Evolutionary conservation across 805 yeast genomes (phyloP).

Genomic region (Metschnikowia vanudenii): DNA sequence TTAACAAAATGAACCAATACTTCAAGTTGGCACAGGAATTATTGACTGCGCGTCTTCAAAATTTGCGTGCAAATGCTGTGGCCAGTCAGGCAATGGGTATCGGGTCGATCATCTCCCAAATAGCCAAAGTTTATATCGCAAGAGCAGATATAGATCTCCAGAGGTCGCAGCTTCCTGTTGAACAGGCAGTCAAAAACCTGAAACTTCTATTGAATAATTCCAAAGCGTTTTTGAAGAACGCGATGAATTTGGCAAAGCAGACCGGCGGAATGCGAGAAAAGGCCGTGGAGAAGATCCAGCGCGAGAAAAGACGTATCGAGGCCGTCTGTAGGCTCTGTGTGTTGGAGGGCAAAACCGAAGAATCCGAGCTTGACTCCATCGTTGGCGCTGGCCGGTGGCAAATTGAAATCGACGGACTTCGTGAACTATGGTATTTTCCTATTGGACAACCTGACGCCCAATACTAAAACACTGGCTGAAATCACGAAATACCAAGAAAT

Average conservation of each 20-base stretch:
- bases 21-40: conserved; percentile 41
- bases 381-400: conserved; percentile 33
- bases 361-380: conserved; percentile 15
- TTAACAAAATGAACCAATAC: conserved; percentile 36
- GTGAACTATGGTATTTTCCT: conserved; percentile 29
- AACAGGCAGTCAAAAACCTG: conserved; percentile 30
- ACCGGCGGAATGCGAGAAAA: conserved; percentile 54
- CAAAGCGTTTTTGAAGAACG: conserved; percentile 44
- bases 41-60: conserved; percentile 17
- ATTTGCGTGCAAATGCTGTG: not conserved
- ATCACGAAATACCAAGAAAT: not conserved
- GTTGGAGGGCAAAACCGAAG: conserved; percentile 30
- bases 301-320: conserved; percentile 44
- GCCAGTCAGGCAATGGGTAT: conserved; percentile 22
- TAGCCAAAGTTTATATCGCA: conserved; percentile 46
- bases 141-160: conserved; percentile 54
- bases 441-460: not conserved
- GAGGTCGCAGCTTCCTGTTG: conserved; percentile 35
- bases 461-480: not conserved
- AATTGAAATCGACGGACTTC: conserved; percentile 25
- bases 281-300: conserved; percentile 39
- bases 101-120: conserved; percentile 34
- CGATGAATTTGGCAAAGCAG: conserved; percentile 43
- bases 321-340: conserved; percentile 47
- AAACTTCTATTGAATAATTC: conserved; percentile 38